These are phyloP conservation scores for sweet orange (Citrus sinensis) DNA, from an alignment of 345 rosid genomes.

Conservation along the genomic window DVS_A1.0 CM039163.1:38906001-38906500, in stretches of 20 bases:
- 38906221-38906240: constrained; percentile 77
- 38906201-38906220: constrained; percentile 76
- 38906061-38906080: not conserved
- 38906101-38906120: not conserved
- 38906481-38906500: not conserved
- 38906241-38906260: constrained; percentile 49
- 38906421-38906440: not conserved
- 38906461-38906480: not conserved
- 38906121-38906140: not conserved
- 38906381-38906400: not conserved
- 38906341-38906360: not conserved
- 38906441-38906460: not conserved
- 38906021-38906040: not conserved
- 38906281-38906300: not conserved
- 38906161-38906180: constrained; percentile 31
- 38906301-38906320: not conserved
- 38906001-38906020: not conserved
- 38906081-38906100: not conserved
- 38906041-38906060: not conserved
- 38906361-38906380: not conserved
- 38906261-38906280: not conserved
- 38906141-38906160: not conserved
- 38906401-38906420: not conserved
- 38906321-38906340: not conserved
- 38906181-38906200: constrained; percentile 82